Base-by-base conservation (phyloP, 129 eudicot genomes). In the Apium graveolens region DNA sequence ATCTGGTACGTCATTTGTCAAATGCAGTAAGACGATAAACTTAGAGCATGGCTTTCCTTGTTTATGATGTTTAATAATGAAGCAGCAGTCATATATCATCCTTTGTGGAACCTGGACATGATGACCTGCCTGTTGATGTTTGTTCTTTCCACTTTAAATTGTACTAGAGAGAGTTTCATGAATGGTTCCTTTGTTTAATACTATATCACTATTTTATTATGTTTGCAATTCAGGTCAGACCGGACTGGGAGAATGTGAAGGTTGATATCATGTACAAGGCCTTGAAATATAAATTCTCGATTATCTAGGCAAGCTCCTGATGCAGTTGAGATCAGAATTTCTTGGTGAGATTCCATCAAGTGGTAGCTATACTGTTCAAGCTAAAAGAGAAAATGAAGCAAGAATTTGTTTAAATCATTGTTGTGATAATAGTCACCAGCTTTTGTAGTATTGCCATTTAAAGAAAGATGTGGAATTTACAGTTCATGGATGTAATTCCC, bases 251-350 rank as follows among this genome's bases (percentile, higher is more conserved):
- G 49, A 80, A 75, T 76, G 84, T 86, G 69, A 93, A 93, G 85
- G 86, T 86, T n/a, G 92, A 88, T 37, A 85, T 90, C 14, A 95
- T 95, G 98, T 95, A 95, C 78, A 83, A 42, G 78, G 98, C 96
- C 24, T 82, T 95, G 76, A 91, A 90, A 82, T 88, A 93, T 83
- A 95, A 95, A 79, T 92, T 92, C 76, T 85, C 95, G 13, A 95
- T 76, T 91, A 95, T 87, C 87, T 95, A 24, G 97, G 99, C 51
- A 87, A 96, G 78, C 86, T 95, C 66, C 86, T 95, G 68, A 95
- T 95, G 97, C 89, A 88, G 88, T 81, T 95, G 85, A 92, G 99
- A 78, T 90, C 94, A 0, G 99, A 95, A 79, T 82, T 95, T 80
- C 76, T 92, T 24, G n/a, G n/a, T n/a, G n/a, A n/a, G n/a, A n/a